Conservation (phyloP, 768 basidiomycete species). For the Xerocomellus intermedius region DNA sequence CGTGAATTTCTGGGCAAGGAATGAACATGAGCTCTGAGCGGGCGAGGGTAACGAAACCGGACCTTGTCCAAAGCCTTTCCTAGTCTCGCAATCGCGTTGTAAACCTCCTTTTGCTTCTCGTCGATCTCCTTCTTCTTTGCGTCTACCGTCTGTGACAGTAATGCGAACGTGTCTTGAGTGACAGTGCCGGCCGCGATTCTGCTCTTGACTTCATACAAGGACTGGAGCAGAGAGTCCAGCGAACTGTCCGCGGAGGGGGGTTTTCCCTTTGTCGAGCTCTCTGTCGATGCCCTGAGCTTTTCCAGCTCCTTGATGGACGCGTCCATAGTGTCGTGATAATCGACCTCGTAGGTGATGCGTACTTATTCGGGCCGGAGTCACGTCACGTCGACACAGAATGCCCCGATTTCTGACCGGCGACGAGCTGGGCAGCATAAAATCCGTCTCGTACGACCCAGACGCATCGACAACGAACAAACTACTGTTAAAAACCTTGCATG, state of each 20-base stretch:
- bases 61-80: slow-evolving; percentile 95
- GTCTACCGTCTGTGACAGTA: slow-evolving; percentile 60
- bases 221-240: slow-evolving; percentile 60
- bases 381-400: slow-evolving; percentile 41
- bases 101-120: slow-evolving; percentile 86
- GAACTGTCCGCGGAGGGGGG: slow-evolving; percentile 53
- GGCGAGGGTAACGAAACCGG: slow-evolving; percentile 12
- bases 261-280: slow-evolving; percentile 49
- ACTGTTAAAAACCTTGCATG: slow-evolving; percentile 33
- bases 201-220: slow-evolving; percentile 56
- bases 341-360: neutral
- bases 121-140: slow-evolving; percentile 80
- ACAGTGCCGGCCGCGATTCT: slow-evolving; percentile 47
- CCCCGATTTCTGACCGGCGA: slow-evolving; percentile 73
- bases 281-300: slow-evolving; percentile 67
- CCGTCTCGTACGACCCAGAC: slow-evolving; percentile 43
- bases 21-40: slow-evolving; percentile 4
- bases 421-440: slow-evolving; percentile 74
- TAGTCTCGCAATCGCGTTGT: slow-evolving; percentile 69
- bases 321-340: slow-evolving; percentile 51
- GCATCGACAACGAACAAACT: slow-evolving; percentile 34
- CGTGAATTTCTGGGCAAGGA: slow-evolving; percentile 52
- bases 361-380: slow-evolving; percentile 16
- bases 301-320: slow-evolving; percentile 73
- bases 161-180: slow-evolving; percentile 47